Percentiles rank a stretch among this genome's conserved stretches.
phyloP scores from a whole-genome alignment of 331 rosid species.

The Pyracantha coccinea region DNA sequence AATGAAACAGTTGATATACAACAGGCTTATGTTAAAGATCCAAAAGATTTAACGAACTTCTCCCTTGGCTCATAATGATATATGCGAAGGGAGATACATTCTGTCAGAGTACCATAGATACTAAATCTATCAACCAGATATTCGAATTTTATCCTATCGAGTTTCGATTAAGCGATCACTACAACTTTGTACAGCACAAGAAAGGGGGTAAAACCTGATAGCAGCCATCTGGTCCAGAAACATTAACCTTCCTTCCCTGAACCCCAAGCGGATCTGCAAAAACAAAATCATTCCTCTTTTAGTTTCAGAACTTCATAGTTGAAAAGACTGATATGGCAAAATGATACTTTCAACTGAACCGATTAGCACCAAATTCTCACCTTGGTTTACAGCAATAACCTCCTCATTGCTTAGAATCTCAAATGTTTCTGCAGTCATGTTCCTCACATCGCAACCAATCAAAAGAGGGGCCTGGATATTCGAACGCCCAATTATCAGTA shows the following conservation, averaged over 20 bases:
- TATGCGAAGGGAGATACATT: background rate
- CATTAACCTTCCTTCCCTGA: conserved; percentile 83
- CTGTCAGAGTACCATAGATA: background rate
- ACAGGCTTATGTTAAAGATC: background rate
- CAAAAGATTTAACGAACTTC: background rate
- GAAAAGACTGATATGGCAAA: background rate
- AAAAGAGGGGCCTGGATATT: conserved; percentile 86
- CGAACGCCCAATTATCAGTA: conserved; percentile 16
- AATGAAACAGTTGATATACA: background rate
- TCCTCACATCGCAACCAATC: conserved; percentile 82
- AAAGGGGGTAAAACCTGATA: conserved; percentile 40
- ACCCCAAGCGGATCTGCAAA: conserved; percentile 81
- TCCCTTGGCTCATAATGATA: background rate
- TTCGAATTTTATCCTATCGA: background rate
- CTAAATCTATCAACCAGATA: background rate
- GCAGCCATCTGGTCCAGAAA: conserved; percentile 55
- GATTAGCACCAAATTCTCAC: conserved; percentile 14
- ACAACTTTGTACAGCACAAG: background rate
- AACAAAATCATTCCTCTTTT: background rate
- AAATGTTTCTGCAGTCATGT: conserved; percentile 58
- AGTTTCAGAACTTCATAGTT: background rate
- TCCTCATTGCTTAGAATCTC: conserved; percentile 69
- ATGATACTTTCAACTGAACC: background rate
- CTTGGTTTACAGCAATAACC: conserved; percentile 91
- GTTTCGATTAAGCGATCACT: background rate